phyloP scores from a whole-genome alignment of 352 stramenopile species.

The Globisporangium recalcitrans region DNA sequence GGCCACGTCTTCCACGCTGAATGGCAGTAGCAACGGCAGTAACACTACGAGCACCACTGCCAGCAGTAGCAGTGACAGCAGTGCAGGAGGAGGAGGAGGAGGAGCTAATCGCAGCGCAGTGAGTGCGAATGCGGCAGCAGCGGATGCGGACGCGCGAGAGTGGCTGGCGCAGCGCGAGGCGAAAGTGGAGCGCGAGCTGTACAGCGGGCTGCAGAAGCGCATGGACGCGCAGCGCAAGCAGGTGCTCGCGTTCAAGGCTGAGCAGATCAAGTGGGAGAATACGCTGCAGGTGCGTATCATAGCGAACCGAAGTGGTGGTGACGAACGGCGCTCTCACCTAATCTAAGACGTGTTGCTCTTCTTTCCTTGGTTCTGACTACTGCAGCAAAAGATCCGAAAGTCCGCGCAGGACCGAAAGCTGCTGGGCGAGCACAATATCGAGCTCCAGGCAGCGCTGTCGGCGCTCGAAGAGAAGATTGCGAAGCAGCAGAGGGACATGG shows the following conservation, averaged over 20 bases:
- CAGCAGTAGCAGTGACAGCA: background rate
- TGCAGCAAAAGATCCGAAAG: conserved; percentile 26
- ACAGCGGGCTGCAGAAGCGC: conserved; percentile 47
- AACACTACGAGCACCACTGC: background rate
- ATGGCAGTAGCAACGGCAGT: background rate
- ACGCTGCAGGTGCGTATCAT: conserved; percentile 48
- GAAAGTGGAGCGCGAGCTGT: conserved; percentile 45
- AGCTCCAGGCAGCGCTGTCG: conserved; percentile 54
- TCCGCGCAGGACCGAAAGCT: conserved; percentile 77
- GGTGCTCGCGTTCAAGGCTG: conserved; percentile 71
- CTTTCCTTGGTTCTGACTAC: background rate
- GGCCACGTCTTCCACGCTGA: background rate
- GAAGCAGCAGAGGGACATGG: conserved; percentile 46
- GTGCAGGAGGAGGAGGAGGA: background rate
- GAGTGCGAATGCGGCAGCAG: background rate
- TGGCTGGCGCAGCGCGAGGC: conserved; percentile 59
- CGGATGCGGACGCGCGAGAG: conserved; percentile 39
- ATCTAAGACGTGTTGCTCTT: background rate
- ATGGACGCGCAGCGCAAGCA: conserved; percentile 70
- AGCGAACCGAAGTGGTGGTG: background rate
- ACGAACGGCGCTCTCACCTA: background rate
- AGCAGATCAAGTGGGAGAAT: conserved; percentile 82
- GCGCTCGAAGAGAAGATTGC: conserved; percentile 43
- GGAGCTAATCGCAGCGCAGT: background rate
- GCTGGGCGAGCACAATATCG: conserved; percentile 76